phyloP scores from a whole-genome alignment of 352 stramenopile species.

The Globisporangium radiosum region DNA sequence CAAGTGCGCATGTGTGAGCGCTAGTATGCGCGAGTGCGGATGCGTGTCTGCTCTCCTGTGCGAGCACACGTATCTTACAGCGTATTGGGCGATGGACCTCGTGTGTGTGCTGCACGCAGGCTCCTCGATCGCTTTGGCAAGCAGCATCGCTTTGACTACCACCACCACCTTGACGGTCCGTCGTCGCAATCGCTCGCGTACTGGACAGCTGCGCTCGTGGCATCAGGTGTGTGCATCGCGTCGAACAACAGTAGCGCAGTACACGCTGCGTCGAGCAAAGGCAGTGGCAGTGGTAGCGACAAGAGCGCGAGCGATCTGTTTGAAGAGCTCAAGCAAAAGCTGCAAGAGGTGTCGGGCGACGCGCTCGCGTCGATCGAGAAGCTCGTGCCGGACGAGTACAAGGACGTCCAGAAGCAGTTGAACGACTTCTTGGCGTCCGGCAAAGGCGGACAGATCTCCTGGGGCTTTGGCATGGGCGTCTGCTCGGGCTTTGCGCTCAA shows the following conservation, averaged over 20 bases:
- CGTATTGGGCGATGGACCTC: too few relatives aligned
- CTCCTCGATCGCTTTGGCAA: slow-evolving; percentile 23
- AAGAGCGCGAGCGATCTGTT: slow-evolving; percentile 30
- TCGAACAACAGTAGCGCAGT: slow-evolving; percentile 18
- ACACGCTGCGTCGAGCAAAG: slow-evolving; percentile 14
- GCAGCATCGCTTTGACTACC: slow-evolving; percentile 20
- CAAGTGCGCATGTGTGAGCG: too few relatives aligned
- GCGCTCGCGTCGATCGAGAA: slow-evolving; percentile 30
- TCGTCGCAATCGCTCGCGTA: slow-evolving; percentile 19
- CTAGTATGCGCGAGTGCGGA: neutral
- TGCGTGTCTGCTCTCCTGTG: neutral
- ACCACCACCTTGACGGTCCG: slow-evolving; percentile 1
- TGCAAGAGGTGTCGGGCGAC: slow-evolving; percentile 32
- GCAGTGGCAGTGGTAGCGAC: slow-evolving; percentile 1
- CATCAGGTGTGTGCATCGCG: slow-evolving; percentile 19
- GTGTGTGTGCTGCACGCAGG: neutral
- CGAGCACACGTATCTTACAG: too few relatives aligned
- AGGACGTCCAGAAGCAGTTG: slow-evolving; percentile 43
- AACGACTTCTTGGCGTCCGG: slow-evolving; percentile 60
- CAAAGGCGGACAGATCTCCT: slow-evolving; percentile 76
- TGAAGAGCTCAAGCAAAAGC: slow-evolving; percentile 55
- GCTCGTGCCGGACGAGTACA: slow-evolving; percentile 30
- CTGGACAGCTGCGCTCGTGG: slow-evolving; percentile 25
- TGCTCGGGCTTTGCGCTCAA: slow-evolving; percentile 89
- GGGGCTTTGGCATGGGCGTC: slow-evolving; percentile 87